Percentiles rank a stretch among this genome's conserved stretches.
Evolutionary conservation across 129 eudicot species (phyloP).

Genomic region (Oenanthe sinensis): DNA sequence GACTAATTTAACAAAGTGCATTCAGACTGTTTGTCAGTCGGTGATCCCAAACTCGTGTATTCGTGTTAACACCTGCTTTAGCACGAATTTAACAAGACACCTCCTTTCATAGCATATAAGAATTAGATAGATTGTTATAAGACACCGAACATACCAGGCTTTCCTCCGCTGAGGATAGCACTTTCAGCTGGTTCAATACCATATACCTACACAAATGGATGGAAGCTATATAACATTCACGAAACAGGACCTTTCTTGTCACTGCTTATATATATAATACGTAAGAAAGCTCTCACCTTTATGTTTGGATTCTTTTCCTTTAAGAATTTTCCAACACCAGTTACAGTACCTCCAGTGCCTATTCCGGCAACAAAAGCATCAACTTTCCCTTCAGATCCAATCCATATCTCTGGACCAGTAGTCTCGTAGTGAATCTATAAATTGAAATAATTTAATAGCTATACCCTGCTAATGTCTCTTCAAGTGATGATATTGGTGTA

Average conservation of each 20-base stretch:
- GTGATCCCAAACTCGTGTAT: background rate
- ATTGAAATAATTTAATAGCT: background rate
- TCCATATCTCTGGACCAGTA: slow-evolving; percentile 76
- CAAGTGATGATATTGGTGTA: background rate
- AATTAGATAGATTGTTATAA: background rate
- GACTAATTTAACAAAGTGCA: background rate
- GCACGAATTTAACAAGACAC: background rate
- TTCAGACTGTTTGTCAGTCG: background rate
- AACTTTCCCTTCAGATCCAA: slow-evolving; percentile 43
- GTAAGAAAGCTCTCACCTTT: slow-evolving; percentile 30
- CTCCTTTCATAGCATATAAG: background rate
- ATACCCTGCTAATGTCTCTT: background rate
- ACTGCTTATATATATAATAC: background rate
- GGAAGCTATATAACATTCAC: slow-evolving; percentile 5
- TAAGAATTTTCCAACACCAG: slow-evolving; percentile 53
- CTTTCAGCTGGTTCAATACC: slow-evolving; percentile 74
- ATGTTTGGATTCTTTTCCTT: slow-evolving; percentile 54
- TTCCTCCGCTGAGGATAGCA: slow-evolving; percentile 50
- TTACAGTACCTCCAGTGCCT: slow-evolving; percentile 71
- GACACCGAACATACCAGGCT: slow-evolving; percentile 31
- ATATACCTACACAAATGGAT: slow-evolving; percentile 28
- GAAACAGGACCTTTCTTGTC: background rate
- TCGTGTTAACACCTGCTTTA: background rate
- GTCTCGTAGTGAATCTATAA: slow-evolving; percentile 58
- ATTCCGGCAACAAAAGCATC: slow-evolving; percentile 59